Evolutionary conservation across 2,329 filamentous ascomycete genomes (phyloP).

Genomic region (Fusarium torreyae): DNA sequence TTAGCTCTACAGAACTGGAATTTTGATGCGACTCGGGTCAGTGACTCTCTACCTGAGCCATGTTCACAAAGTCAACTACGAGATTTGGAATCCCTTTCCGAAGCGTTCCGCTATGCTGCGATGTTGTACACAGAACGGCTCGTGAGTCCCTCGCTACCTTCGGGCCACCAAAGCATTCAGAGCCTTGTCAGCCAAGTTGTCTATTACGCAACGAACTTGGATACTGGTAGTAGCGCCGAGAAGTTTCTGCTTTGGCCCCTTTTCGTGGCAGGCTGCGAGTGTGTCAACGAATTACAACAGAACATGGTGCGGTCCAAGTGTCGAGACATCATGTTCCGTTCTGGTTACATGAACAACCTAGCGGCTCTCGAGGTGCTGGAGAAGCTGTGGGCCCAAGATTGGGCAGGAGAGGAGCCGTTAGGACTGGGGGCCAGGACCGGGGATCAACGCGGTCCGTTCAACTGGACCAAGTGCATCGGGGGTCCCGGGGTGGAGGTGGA

Average conservation of each 20-base stretch:
- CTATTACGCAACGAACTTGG: constrained; percentile 85
- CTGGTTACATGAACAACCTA: constrained; percentile 94
- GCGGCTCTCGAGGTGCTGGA: constrained; percentile 89
- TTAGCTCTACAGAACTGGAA: constrained; percentile 85
- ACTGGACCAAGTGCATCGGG: constrained; percentile 71
- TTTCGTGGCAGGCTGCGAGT: constrained; percentile 92
- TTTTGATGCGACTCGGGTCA: constrained; percentile 72
- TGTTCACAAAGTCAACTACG: constrained; percentile 74
- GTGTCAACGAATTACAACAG: constrained; percentile 84
- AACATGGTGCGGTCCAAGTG: constrained; percentile 85
- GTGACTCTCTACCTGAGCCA: constrained; percentile 64
- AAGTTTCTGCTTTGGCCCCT: constrained; percentile 96
- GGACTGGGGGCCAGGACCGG: constrained; percentile 54
- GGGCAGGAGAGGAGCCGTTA: constrained; percentile 56
- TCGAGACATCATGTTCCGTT: constrained; percentile 87
- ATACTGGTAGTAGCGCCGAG: constrained; percentile 79
- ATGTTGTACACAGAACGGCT: constrained; percentile 92
- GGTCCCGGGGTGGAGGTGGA: constrained; percentile 71
- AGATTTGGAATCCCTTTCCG: constrained; percentile 86
- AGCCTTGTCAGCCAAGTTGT: constrained; percentile 86
- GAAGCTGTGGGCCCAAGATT: constrained; percentile 80
- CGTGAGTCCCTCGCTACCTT: constrained; percentile 81
- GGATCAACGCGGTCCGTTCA: constrained; percentile 66
- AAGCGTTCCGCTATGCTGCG: constrained; percentile 91
- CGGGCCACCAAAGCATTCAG: constrained; percentile 83